Evolutionary conservation across 305 asterid species (phyloP).

Genomic region (Fraxinus latifolia): DNA sequence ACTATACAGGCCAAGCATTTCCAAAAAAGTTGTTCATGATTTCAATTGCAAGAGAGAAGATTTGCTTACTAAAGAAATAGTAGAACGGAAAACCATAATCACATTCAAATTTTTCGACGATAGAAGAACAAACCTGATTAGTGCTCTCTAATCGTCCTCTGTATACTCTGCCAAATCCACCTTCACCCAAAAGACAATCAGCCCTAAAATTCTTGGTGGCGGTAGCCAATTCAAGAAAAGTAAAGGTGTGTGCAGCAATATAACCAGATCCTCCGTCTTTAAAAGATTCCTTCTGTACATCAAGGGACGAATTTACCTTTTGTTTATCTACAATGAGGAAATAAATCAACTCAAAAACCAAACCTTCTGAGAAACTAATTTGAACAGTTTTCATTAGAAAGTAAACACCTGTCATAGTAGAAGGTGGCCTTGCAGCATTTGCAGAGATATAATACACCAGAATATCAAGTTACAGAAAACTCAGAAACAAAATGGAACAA

Average conservation of each 20-base stretch:
- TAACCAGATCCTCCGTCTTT: slow-evolving; percentile 21
- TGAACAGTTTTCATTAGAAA: background rate
- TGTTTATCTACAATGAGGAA: background rate
- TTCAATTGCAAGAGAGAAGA: background rate
- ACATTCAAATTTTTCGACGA: background rate
- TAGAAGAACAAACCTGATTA: slow-evolving; percentile 30
- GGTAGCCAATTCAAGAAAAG: slow-evolving; percentile 28
- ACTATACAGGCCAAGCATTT: background rate
- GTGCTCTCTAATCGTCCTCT: slow-evolving; percentile 35
- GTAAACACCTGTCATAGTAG: background rate
- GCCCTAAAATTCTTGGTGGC: slow-evolving; percentile 40
- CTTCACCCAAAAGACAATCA: slow-evolving; percentile 42
- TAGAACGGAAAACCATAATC: background rate
- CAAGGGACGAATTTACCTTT: background rate
- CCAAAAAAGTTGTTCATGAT: background rate
- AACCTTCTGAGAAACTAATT: background rate
- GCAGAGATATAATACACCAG: background rate
- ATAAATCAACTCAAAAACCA: background rate
- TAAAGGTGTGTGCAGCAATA: slow-evolving; percentile 25
- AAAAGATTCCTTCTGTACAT: background rate
- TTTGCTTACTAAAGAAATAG: background rate
- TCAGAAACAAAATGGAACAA: background rate
- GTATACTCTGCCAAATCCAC: slow-evolving; percentile 47
- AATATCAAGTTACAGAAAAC: background rate
- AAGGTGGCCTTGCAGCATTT: background rate